Evolutionary conservation across 2,329 filamentous ascomycete species (phyloP).

Genomic region (Stachybotrys chartarum): DNA sequence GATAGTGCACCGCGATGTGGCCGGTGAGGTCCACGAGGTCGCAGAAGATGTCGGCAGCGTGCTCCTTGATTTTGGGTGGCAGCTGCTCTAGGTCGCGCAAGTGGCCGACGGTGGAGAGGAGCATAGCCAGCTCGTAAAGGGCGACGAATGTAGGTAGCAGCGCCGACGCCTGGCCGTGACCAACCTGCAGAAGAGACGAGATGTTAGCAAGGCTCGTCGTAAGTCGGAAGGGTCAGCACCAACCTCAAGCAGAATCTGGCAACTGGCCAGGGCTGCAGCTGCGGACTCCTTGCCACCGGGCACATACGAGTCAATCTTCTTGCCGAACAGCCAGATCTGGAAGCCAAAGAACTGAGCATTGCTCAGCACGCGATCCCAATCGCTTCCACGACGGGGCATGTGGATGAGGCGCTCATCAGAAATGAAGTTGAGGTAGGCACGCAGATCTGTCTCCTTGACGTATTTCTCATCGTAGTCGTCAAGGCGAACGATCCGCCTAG

Average conservation of each 20-base stretch:
- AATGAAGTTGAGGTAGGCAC: conserved; percentile 26
- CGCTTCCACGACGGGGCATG: conserved; percentile 31
- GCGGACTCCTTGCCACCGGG: conserved; percentile 10
- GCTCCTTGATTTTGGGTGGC: conserved; percentile 20
- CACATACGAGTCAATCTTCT: conserved; percentile 19
- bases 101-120: conserved; percentile 27
- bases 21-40: conserved; percentile 26
- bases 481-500: conserved; percentile 9
- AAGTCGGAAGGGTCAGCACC: not conserved
- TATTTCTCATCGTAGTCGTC: conserved; percentile 13
- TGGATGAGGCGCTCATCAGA: conserved; percentile 30
- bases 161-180: conserved; percentile 27
- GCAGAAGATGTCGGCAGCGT: conserved; percentile 25
- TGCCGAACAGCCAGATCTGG: conserved; percentile 28
- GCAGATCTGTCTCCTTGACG: conserved; percentile 11
- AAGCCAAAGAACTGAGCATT: conserved; percentile 33
- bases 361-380: conserved; percentile 32
- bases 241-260: conserved; percentile 31
- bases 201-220: no score
- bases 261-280: conserved; percentile 28
- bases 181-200: conserved; percentile 18
- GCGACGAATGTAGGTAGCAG: conserved; percentile 30
- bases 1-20: conserved; percentile 25
- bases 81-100: conserved; percentile 27
- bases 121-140: conserved; percentile 28